Percentiles rank a stretch among this genome's conserved stretches.
Conservation (phyloP, 2,329 filamentous ascomycete species). For the Ceratocystiopsis minuta region DNA sequence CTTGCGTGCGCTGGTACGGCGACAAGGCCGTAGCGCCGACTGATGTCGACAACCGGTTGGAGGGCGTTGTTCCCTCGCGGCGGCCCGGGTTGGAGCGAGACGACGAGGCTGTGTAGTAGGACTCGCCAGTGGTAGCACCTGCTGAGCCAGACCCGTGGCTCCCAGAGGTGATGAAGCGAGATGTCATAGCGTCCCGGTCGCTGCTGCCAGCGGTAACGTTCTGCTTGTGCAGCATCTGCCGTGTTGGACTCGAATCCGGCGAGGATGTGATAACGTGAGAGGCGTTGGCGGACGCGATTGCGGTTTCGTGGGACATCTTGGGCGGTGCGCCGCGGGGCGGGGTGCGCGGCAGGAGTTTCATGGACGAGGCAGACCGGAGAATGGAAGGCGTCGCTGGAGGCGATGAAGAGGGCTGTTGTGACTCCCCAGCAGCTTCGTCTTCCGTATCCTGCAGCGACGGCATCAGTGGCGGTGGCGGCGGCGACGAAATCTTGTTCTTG, state of each 20-base stretch:
- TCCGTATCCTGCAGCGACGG: no score
- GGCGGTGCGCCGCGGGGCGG: constrained; percentile 44
- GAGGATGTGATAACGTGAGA: constrained; percentile 8
- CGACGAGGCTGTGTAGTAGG: constrained; percentile 27
- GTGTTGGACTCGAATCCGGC: constrained; percentile 12
- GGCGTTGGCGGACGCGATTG: constrained; percentile 9
- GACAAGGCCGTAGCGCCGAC: no score
- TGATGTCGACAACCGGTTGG: no score
- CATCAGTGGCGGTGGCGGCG: no score
- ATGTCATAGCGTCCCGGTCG: constrained; percentile 32
- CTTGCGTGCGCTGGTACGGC: constrained; percentile 16
- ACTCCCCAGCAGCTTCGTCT: not conserved
- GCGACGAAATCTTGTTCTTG: no score
- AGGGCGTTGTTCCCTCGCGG: no score
- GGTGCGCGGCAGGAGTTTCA: constrained; percentile 35
- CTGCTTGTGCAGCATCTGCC: constrained; percentile 6
- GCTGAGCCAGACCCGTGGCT: constrained; percentile 24
- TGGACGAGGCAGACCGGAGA: constrained; percentile 16
- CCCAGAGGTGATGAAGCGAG: constrained; percentile 34
- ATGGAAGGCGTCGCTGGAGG: not conserved
- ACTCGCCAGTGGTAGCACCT: constrained; percentile 30
- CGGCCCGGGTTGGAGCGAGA: constrained; percentile 5
- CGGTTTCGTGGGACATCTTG: constrained; percentile 41
- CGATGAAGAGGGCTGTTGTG: constrained; percentile 1
- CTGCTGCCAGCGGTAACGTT: constrained; percentile 20